Evolutionary conservation across 192 early-diverging fungal genomes (phyloP), one percentile per base, ranked within the genome.

Genomic region (Linnemannia zychae): DNA sequence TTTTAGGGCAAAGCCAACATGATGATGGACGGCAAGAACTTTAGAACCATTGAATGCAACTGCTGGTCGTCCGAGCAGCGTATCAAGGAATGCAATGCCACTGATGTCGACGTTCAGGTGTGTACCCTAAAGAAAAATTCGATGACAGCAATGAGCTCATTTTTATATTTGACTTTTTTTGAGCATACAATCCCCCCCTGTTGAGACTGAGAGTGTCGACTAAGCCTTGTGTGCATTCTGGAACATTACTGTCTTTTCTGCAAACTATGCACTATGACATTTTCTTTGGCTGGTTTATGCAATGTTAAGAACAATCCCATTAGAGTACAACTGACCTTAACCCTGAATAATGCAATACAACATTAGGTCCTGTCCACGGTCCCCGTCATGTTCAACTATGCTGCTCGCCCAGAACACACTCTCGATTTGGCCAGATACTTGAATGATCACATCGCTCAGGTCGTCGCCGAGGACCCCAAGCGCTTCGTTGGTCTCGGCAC

Each of bases 21-120:
- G 93, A 87, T 92, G 89, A 81, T 93, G 69, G 90, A 94, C 76
- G 93, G 93, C 22, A 94, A 94, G 80, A 91, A 89, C 80, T 94
- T 94, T 75, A 79, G 93, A 28, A 90, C 88, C 31, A 89, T 94
- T 67, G 88, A 90, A 75, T 94, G 93, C 87, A 94, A 94, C 88
- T 94, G 93, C 82, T 94, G 93, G 92, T 87, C 91, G 13, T 85
- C 92, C 20, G 91, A 91, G 52, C 90, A 91, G 67, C 87, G 93
- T 48, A 85, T 92, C 81, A 86, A 82, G 34, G 93, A 94, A 78
- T 89, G 88, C 71, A 87, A 88, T 78, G 78, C 76, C 1, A 89
- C 90, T 4, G 80, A 76, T 67, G 91, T 92, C 22, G 89, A 92
- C 72, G 86, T 94, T 18, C 93, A 94, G 84, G 88, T 89, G 86